Base-by-base conservation (phyloP, 2,329 filamentous ascomycete genomes). In the Allantophomopsis lycopodina region DNA sequence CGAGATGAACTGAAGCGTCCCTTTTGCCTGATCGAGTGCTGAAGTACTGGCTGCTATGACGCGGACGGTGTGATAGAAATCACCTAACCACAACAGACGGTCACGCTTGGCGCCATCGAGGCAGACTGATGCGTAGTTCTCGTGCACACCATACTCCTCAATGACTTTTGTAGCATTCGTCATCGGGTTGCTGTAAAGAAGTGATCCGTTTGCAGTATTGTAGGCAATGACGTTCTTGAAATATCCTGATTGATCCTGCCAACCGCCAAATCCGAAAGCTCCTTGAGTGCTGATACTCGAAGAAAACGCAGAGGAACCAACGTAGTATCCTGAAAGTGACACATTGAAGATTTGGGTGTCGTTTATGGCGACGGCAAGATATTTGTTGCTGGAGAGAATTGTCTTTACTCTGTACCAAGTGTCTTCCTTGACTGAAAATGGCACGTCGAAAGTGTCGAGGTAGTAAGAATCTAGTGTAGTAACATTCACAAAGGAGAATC, bases 31-130 rank as follows among this genome's bases (percentile, higher is more conserved):
- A 17, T 63, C 60, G 14, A 44, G 52, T 4, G 57, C 52, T 10
- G 51, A 48, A 2, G 61, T 65, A 7, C 54, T 59, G 1, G 52
- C 49, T 0, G 49, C 51, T 8, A 64, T 48, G 15, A 64, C 54
- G 10, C 56, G 52, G 1, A 55, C 48, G 0, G 63, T 64, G 44
- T 65, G 61, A 32, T 58, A 58, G 39, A 63, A 63, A 41, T 65
- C 61, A 5, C 62, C 61, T 3, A 56, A 51, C 61, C 62, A 65
- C 5, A 63, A 51, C 1, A 62, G 49, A 0, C 61, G 52, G 42
- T 66, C 62, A 5, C 62, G 50, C 42, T 64, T 65, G 1, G 57
- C 54, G 3, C 61, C 60, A 42, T 65, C 61, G 1, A 64, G 48
- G 35, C 63, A 65, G 7, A 62, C 54, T 2, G 57, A 56, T 4